A percentile compares a stretch with the other conserved stretches of the same genome.
Evolutionary conservation across 2,329 filamentous ascomycete species (phyloP).

Genomic region (Epichloe festucae): DNA sequence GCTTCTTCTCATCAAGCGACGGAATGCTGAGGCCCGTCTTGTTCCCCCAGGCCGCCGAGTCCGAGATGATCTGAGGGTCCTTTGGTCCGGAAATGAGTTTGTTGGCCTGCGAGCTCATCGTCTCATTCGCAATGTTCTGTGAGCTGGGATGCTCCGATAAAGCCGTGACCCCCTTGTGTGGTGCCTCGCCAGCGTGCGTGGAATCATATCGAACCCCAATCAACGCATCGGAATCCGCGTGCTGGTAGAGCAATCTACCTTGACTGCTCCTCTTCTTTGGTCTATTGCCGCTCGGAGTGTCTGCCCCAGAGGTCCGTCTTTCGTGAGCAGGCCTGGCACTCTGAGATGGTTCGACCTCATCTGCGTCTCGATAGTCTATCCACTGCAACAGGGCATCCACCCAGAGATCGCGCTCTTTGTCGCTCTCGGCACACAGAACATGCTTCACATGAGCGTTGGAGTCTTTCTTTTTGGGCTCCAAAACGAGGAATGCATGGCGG

Average conservation of each 20-base stretch:
- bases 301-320: slow-evolving; percentile 23
- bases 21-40: slow-evolving; percentile 42
- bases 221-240: slow-evolving; percentile 30
- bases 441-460: slow-evolving; percentile 79
- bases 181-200: slow-evolving; percentile 37
- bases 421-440: slow-evolving; percentile 90
- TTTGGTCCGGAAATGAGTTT: slow-evolving; percentile 68
- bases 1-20: slow-evolving; percentile 60
- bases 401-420: slow-evolving; percentile 85
- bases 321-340: slow-evolving; percentile 23
- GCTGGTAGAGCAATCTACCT: slow-evolving; percentile 22
- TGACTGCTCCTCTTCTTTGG: slow-evolving; percentile 20
- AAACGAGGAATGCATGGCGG: slow-evolving; percentile 84
- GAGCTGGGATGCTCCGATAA: slow-evolving; percentile 20
- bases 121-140: slow-evolving; percentile 20
- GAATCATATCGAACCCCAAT: slow-evolving; percentile 47
- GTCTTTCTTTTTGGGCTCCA: slow-evolving; percentile 98
- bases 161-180: slow-evolving; percentile 28
- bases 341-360: slow-evolving; percentile 28
- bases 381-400: slow-evolving; percentile 81
- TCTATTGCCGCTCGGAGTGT: slow-evolving; percentile 12
- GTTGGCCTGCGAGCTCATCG: slow-evolving; percentile 25
- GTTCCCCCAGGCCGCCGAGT: slow-evolving; percentile 76
- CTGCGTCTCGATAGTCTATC: slow-evolving; percentile 60
- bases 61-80: slow-evolving; percentile 72